Conservation (phyloP, 345 rosid species). For the Bretschneidera sinensis region DNA sequence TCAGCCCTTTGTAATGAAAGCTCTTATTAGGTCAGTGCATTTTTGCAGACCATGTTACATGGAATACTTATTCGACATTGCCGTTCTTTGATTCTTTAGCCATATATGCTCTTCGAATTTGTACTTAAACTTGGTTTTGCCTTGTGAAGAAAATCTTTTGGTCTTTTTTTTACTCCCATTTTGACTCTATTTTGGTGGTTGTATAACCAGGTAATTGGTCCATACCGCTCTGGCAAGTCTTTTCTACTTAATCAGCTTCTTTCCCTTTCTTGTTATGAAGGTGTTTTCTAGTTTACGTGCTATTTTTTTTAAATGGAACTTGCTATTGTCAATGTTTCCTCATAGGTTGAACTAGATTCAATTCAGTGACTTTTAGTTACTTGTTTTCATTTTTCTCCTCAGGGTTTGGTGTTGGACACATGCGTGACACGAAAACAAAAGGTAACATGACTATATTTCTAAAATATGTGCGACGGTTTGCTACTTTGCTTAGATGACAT, state of each 20-base stretch:
- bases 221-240: constrained; percentile 98
- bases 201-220: constrained; percentile 86
- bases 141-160: constrained; percentile 4
- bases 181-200: constrained; percentile 24
- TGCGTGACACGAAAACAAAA: constrained; percentile 99
- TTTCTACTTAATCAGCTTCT: constrained; percentile 98
- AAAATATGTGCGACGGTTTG: constrained; percentile 5
- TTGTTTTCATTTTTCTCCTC: constrained; percentile 15
- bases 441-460: constrained; percentile 36
- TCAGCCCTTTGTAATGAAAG: background rate
- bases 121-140: background rate
- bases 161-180: constrained; percentile 12
- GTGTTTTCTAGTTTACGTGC: constrained; percentile 33
- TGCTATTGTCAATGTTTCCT: constrained; percentile 5
- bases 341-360: constrained; percentile 15
- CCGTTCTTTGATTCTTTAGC: too few relatives aligned
- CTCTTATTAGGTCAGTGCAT: background rate
- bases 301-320: background rate
- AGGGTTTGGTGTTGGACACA: constrained; percentile 99
- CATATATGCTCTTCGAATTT: too few relatives aligned
- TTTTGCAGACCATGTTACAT: background rate
- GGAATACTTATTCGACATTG: background rate
- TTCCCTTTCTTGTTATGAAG: constrained; percentile 96
- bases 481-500: constrained; percentile 14
- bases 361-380: constrained; percentile 9